Percentiles rank a stretch among this genome's conserved stretches.
phyloP scores from a whole-genome alignment of 2,329 filamentous ascomycete species.

The Helicocarpus griseus region DNA sequence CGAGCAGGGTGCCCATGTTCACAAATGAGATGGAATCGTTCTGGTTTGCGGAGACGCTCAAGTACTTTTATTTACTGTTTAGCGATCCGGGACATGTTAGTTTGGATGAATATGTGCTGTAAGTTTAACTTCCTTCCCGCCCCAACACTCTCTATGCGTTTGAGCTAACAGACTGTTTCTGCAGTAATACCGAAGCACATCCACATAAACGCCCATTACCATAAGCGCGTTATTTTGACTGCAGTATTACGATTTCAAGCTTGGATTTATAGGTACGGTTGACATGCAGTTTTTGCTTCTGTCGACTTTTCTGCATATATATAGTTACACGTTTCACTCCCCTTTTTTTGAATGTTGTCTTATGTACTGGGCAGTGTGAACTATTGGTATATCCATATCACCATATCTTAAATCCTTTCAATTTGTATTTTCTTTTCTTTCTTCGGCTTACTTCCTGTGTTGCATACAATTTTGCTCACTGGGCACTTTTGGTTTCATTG shows the following conservation, averaged over 20 bases:
- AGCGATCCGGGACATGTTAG: constrained; percentile 54
- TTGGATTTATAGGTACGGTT: not conserved
- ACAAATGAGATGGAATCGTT: constrained; percentile 74
- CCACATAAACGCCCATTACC: constrained; percentile 27
- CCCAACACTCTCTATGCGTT: constrained; percentile 69
- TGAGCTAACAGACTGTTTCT: not conserved
- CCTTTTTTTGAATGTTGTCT: not conserved
- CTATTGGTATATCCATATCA: not conserved
- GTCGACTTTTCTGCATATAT: not conserved
- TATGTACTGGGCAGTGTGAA: not conserved
- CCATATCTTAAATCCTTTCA: not conserved
- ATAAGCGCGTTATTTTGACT: not conserved
- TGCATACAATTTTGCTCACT: not conserved
- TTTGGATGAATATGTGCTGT: constrained; percentile 58
- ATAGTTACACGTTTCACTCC: not conserved
- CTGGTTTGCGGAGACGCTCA: constrained; percentile 83
- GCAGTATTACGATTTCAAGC: not conserved
- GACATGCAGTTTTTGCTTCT: not conserved
- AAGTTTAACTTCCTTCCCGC: constrained; percentile 49
- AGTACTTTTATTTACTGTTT: constrained; percentile 84
- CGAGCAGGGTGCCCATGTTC: constrained; percentile 47
- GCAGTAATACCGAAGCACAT: constrained; percentile 45
- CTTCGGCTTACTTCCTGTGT: not conserved
- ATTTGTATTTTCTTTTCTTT: not conserved
- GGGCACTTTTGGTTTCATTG: not conserved